Evolutionary conservation across 2,329 filamentous ascomycete species (phyloP), one percentile per base, ranked within the genome.

Genomic region (Metarhizium album): DNA sequence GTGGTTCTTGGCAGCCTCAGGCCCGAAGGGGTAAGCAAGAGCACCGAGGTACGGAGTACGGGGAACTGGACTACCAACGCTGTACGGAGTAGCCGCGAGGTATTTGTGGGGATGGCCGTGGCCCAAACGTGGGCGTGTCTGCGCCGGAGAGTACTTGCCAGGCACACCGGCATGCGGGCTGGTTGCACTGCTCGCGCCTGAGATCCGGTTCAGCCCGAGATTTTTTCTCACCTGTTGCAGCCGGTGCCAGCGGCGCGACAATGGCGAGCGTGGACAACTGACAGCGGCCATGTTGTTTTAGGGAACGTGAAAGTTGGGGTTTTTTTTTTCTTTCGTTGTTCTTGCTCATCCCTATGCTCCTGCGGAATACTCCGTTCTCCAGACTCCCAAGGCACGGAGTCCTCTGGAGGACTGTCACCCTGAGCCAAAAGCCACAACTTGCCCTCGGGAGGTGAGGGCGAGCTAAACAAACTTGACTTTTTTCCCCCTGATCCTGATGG

Each of bases 151-250:
- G n/a, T 48, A 52, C 50, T 35, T 45, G 23, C 27, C 22, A 29
- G 43, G 18, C 47, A 49, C 51, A 31, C 11, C 16, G 29, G 29
- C 16, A 4, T 35, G 23, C 18, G 14, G n/a, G n/a, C 20, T 37
- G 45, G 31, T 33, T 37, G 35, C 45, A 33, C 45, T 38, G 45
- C 27, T 37, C 6, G 14, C 31, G 47, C 49, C 47, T 59, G 56
- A 62, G 57, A 59, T 63, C 63, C 64, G 64, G 63, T 66, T 66
- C 64, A 58, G 59, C 60, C 64, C 64, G 64, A 66, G 57, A 57
- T 57, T 61, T 61, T 57, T 56, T 58, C 59, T 61, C 57, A 54
- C 22, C 46, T 48, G 23, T 46, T 46, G 40, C 46, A 47, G 22
- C 47, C 43, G 42, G 14, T 42, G 35, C 40, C 46, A 27, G 14